phyloP scores from a whole-genome alignment of 768 basidiomycete species.

The Collybia sp. region DNA sequence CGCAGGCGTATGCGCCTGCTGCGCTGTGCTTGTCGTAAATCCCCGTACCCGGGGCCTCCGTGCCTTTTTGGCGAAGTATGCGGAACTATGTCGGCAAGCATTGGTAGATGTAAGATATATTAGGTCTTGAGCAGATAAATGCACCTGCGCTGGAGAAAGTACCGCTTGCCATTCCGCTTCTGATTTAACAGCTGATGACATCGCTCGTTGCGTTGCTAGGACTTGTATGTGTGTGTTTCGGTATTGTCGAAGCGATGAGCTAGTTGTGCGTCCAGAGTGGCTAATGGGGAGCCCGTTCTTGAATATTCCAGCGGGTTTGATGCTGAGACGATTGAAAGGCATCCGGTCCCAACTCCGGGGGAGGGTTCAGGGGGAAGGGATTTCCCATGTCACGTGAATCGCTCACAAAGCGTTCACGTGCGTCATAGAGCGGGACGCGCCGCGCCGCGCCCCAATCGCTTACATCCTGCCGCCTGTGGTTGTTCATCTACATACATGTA shows the following conservation, averaged over 20 bases:
- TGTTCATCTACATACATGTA: too few species aligned
- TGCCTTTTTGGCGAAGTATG: conserved; percentile 82
- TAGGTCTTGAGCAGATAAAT: conserved; percentile 9
- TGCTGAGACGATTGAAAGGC: too few species aligned
- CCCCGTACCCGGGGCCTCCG: conserved; percentile 75
- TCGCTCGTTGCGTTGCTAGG: conserved; percentile 17
- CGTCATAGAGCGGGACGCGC: too few species aligned
- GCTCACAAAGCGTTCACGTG: too few species aligned
- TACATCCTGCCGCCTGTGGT: too few species aligned
- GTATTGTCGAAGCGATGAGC: too few species aligned
- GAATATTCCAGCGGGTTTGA: conserved; percentile 1
- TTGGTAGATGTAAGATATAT: neutral
- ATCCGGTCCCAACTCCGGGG: too few species aligned
- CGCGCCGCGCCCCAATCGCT: too few species aligned
- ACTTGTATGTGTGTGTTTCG: too few species aligned
- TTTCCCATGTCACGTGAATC: too few species aligned
- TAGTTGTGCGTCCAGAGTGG: conserved; percentile 4
- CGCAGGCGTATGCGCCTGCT: conserved; percentile 72
- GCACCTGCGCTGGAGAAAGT: conserved; percentile 77
- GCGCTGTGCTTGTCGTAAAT: conserved; percentile 67
- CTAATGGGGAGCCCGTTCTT: neutral
- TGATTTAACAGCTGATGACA: conserved; percentile 43
- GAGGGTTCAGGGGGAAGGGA: too few species aligned
- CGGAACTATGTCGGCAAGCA: conserved; percentile 56
- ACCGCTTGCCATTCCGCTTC: conserved; percentile 84